Conservation (phyloP, 768 basidiomycete species). For the Russula brevipes region DNA sequence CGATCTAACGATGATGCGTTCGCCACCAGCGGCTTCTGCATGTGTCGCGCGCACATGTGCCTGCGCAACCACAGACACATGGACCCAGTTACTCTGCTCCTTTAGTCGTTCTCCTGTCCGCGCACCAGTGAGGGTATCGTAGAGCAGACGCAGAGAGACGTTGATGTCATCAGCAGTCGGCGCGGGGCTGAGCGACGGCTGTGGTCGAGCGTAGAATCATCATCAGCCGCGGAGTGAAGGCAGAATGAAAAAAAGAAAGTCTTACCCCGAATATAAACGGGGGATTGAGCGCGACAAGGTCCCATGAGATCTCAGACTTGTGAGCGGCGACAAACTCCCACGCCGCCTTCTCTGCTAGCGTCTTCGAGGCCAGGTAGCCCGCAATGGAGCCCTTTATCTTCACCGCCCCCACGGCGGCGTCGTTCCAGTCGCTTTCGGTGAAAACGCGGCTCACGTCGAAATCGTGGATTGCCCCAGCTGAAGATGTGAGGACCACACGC, state of each 20-base stretch:
- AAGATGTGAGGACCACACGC: constrained; percentile 60
- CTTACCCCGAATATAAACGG: constrained; percentile 33
- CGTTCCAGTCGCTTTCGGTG: constrained; percentile 45
- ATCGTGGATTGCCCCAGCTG: constrained; percentile 44
- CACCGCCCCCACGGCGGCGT: constrained; percentile 41
- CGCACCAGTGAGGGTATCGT: constrained; percentile 9
- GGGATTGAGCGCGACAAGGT: constrained; percentile 50
- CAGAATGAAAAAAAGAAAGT: too few relatives aligned
- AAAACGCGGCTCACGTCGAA: constrained; percentile 26
- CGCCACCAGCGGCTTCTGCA: too few relatives aligned
- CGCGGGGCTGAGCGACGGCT: constrained; percentile 31
- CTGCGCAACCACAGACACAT: constrained; percentile 1
- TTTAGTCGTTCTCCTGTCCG: not conserved
- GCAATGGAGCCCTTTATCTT: constrained; percentile 47
- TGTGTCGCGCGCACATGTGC: not conserved
- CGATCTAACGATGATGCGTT: too few relatives aligned
- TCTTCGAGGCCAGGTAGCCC: constrained; percentile 52
- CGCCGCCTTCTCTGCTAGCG: constrained; percentile 54
- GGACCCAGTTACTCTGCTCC: constrained; percentile 9
- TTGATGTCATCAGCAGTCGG: constrained; percentile 15
- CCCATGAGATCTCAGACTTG: constrained; percentile 43
- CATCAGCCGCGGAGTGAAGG: not conserved
- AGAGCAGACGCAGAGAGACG: constrained; percentile 9
- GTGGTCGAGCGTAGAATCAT: not conserved
- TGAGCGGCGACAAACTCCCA: constrained; percentile 47